A percentile compares a stretch with the other conserved stretches of the same genome.
Conservation (phyloP, 257 asterid species). For the Gentiana macrophylla region DNA sequence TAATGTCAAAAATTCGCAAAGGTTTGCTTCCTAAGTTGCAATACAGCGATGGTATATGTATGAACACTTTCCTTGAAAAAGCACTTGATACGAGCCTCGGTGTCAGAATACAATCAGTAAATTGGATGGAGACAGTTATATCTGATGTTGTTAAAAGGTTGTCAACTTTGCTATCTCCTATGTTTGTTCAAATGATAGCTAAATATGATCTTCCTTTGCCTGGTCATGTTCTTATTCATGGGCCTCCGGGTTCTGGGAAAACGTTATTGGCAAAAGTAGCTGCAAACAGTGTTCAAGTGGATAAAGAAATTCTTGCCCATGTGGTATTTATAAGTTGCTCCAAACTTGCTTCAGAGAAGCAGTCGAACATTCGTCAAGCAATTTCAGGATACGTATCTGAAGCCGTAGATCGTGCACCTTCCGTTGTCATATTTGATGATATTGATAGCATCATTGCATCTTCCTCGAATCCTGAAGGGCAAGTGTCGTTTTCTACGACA, state of each 20-base stretch:
- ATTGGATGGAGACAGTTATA: constrained; percentile 92
- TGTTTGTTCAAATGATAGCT: constrained; percentile 50
- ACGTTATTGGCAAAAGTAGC: constrained; percentile 66
- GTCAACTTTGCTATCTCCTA: constrained; percentile 50
- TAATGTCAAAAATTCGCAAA: constrained; percentile 33
- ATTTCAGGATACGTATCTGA: constrained; percentile 59
- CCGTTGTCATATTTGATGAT: constrained; percentile 86
- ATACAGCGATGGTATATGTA: constrained; percentile 45
- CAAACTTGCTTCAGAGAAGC: constrained; percentile 75
- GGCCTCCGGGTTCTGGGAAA: constrained; percentile 98
- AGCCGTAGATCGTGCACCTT: constrained; percentile 86
- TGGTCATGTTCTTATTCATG: constrained; percentile 82
- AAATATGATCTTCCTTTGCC: constrained; percentile 67
- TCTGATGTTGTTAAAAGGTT: constrained; percentile 67
- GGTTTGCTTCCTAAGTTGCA: constrained; percentile 51
- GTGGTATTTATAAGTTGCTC: constrained; percentile 67
- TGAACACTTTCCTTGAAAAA: constrained; percentile 29
- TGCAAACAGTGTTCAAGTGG: constrained; percentile 64
- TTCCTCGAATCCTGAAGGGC: constrained; percentile 72
- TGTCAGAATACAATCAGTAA: constrained; percentile 48
- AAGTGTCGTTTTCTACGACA: constrained; percentile 51
- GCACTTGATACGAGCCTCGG: constrained; percentile 19
- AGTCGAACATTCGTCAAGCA: constrained; percentile 52
- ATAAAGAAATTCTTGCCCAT: constrained; percentile 71
- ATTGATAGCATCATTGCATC: constrained; percentile 77